phyloP scores from a whole-genome alignment of 2,329 filamentous ascomycete genomes.

The Aureobasidium lini region DNA sequence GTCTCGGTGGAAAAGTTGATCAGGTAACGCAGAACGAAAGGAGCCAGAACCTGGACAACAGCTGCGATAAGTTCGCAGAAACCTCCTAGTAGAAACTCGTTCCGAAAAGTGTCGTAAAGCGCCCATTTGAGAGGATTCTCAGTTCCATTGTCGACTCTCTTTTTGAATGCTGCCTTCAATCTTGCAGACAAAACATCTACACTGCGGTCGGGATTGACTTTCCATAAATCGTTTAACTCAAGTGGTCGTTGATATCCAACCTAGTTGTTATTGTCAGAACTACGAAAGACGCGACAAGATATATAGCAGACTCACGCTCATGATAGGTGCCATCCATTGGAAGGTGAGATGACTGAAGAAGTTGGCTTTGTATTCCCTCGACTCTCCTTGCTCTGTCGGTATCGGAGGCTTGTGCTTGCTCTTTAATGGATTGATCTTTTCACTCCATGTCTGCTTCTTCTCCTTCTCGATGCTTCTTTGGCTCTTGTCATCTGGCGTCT shows the following conservation, averaged over 20 bases:
- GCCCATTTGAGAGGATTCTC: conserved; percentile 71
- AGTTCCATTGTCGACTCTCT: conserved; percentile 55
- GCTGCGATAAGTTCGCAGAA: conserved; percentile 65
- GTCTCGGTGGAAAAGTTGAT: conserved; percentile 79
- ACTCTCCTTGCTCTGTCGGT: conserved; percentile 47
- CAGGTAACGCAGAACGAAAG: conserved; percentile 76
- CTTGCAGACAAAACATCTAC: conserved; percentile 61
- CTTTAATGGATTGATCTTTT: conserved; percentile 43
- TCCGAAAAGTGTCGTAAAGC: conserved; percentile 76
- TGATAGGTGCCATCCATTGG: conserved; percentile 83
- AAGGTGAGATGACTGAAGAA: conserved; percentile 74
- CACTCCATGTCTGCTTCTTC: conserved; percentile 54
- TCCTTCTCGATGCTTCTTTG: conserved; percentile 17
- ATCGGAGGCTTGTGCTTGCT: conserved; percentile 47
- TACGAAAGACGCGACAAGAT: conserved; percentile 14
- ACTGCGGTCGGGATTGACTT: conserved; percentile 72
- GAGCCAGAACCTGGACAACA: conserved; percentile 68
- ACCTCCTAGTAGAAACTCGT: conserved; percentile 82
- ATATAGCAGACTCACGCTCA: conserved; percentile 49
- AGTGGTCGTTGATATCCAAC: conserved; percentile 79
- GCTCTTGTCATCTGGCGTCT: conserved; percentile 23
- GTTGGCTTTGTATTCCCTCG: conserved; percentile 63
- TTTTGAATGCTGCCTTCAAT: conserved; percentile 61
- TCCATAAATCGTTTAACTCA: conserved; percentile 79
- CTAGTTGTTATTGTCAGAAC: conserved; percentile 32